These are phyloP conservation scores for Pichia nakasei DNA, from an alignment of 805 yeast genomes.

Conservation along the genomic window DNA sequence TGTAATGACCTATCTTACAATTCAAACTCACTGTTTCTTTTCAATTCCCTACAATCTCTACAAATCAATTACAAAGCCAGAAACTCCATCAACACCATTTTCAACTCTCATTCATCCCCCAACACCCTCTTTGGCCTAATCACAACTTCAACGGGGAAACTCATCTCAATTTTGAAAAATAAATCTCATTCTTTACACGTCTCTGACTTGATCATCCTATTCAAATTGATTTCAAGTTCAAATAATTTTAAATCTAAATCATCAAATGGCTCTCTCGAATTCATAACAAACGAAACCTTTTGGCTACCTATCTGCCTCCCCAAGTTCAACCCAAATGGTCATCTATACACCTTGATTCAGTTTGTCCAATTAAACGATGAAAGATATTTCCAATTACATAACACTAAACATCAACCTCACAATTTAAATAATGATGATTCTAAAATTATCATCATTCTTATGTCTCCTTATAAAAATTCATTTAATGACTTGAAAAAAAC, in stretches of 20 bases:
- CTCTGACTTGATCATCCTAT: conserved; percentile 67
- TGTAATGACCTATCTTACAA: conserved; percentile 41
- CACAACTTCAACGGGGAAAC: conserved; percentile 51
- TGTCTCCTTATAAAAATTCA: conserved; percentile 66
- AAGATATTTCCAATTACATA: conserved; percentile 23
- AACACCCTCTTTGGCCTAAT: conserved; percentile 70
- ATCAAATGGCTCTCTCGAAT: conserved; percentile 9
- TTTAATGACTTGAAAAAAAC: conserved; percentile 67
- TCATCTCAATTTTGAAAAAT: conserved; percentile 70
- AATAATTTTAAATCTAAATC: conserved; percentile 32
- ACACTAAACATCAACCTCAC: conserved; percentile 9
- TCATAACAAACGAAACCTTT: conserved; percentile 51
- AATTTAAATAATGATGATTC: conserved; percentile 15
- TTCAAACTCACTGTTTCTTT: conserved; percentile 49
- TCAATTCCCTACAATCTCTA: conserved; percentile 60
- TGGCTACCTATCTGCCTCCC: conserved; percentile 96
- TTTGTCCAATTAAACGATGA: conserved; percentile 36
- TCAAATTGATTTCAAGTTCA: conserved; percentile 61
- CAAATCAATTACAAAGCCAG: conserved; percentile 52
- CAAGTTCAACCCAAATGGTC: conserved; percentile 81
- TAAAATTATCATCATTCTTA: conserved; percentile 35
- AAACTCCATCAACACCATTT: conserved; percentile 44
- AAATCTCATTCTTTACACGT: conserved; percentile 70
- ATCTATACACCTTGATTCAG: conserved; percentile 71
- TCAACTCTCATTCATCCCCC: conserved; percentile 39